A percentile compares a stretch with the other conserved stretches of the same genome.
These are phyloP conservation scores for Leccinum pellstonianum DNA, from an alignment of 768 basidiomycete species.

Conservation along the genomic window DNA sequence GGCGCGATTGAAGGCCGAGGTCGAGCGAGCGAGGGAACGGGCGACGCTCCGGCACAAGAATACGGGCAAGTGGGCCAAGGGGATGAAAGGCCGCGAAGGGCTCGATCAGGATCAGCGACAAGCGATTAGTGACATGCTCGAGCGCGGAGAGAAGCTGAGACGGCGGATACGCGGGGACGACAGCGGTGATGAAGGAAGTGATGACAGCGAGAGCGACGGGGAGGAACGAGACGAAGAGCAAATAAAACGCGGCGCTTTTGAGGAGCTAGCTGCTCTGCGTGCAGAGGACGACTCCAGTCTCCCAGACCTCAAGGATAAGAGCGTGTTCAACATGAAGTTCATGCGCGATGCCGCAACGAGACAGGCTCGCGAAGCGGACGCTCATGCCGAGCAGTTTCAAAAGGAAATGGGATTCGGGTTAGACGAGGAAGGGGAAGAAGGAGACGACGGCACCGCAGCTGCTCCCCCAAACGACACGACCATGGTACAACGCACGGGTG, in stretches of 20 bases:
- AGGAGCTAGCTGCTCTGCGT: slow-evolving; percentile 64
- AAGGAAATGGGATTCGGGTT: slow-evolving; percentile 58
- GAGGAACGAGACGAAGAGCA: slow-evolving; percentile 39
- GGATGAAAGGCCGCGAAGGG: slow-evolving; percentile 68
- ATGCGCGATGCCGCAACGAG: slow-evolving; percentile 91
- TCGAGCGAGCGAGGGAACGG: slow-evolving; percentile 80
- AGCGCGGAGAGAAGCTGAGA: slow-evolving; percentile 74
- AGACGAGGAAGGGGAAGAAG: slow-evolving; percentile 32
- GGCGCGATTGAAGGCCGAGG: slow-evolving; percentile 63
- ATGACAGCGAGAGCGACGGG: slow-evolving; percentile 41
- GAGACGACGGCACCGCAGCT: slow-evolving; percentile 27
- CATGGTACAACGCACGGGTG: slow-evolving; percentile 58
- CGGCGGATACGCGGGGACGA: slow-evolving; percentile 71
- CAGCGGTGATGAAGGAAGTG: slow-evolving; percentile 53
- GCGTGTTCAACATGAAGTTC: slow-evolving; percentile 95
- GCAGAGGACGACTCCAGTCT: slow-evolving; percentile 34
- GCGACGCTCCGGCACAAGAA: slow-evolving; percentile 88
- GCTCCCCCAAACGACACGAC: slow-evolving; percentile 34
- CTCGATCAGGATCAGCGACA: slow-evolving; percentile 59
- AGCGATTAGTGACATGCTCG: slow-evolving; percentile 85
- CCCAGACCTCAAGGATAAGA: slow-evolving; percentile 46
- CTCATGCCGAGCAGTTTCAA: slow-evolving; percentile 70
- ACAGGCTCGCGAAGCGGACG: slow-evolving; percentile 53
- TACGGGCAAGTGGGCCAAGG: slow-evolving; percentile 85
- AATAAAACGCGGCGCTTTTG: slow-evolving; percentile 70